Evolutionary conservation across 177 flowering plant species (phyloP).

Genomic region (Tripterygium wilfordii): DNA sequence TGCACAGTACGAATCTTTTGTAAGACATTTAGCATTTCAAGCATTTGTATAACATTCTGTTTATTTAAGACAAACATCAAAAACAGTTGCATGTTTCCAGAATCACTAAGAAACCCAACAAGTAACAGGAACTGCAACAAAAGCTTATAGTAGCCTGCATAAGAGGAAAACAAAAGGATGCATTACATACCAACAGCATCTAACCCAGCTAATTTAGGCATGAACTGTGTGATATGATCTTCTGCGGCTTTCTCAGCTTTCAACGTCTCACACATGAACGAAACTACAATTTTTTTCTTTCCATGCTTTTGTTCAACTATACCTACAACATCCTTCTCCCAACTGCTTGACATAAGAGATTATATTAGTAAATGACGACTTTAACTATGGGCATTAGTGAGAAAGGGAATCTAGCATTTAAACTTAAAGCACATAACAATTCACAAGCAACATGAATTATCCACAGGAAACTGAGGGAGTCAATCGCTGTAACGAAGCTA

Average conservation of each 20-base stretch:
- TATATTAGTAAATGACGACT: too few species aligned
- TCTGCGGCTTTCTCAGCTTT: conserved; percentile 88
- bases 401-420: too few species aligned
- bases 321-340: conserved; percentile 77
- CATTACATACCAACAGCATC: conserved; percentile 74
- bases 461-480: too few species aligned
- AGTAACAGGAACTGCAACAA: not conserved
- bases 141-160: not conserved
- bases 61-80: not conserved
- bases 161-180: not conserved
- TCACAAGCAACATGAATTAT: too few species aligned
- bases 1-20: conserved; percentile 24
- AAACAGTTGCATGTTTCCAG: not conserved
- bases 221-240: conserved; percentile 80
- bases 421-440: too few species aligned
- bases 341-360: conserved; percentile 33
- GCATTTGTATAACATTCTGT: too few species aligned
- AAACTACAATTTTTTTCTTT: conserved; percentile 48
- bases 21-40: not conserved
- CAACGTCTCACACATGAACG: conserved; percentile 84
- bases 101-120: not conserved
- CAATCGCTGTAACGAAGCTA: too few species aligned
- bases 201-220: conserved; percentile 86
- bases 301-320: conserved; percentile 61
- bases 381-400: too few species aligned